Conservation (phyloP, 1,284 basidiomycete genomes). For the Gymnopus androsaceus region DNA sequence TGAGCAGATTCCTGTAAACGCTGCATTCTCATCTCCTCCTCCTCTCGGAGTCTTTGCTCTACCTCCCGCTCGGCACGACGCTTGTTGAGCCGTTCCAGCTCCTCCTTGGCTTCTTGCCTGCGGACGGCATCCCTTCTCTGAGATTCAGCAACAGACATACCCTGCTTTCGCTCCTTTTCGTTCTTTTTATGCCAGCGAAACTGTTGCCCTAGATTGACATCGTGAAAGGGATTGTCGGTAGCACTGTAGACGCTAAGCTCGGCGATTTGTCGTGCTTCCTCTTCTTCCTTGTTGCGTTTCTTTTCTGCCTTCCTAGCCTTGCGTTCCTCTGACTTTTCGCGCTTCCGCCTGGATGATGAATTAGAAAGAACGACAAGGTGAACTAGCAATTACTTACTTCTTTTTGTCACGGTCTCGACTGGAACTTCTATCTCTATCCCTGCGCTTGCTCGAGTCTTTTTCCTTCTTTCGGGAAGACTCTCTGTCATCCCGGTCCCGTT, state of each 20-base stretch:
- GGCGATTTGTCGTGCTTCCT: conserved; percentile 84
- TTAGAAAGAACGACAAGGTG: conserved; percentile 11
- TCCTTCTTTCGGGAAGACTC: conserved; percentile 14
- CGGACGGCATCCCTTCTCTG: conserved; percentile 80
- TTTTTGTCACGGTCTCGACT: conserved; percentile 48
- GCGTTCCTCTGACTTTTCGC: conserved; percentile 79
- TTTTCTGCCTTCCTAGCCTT: conserved; percentile 81
- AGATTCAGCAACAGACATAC: conserved; percentile 80
- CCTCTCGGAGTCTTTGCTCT: conserved; percentile 85
- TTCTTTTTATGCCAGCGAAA: conserved; percentile 99
- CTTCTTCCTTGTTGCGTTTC: conserved; percentile 79
- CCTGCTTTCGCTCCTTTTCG: conserved; percentile 92
- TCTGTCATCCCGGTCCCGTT: conserved; percentile 36
- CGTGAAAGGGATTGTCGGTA: conserved; percentile 96
- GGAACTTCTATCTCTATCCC: conserved; percentile 34
- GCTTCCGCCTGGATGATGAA: conserved; percentile 58
- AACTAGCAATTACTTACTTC: conserved; percentile 49
- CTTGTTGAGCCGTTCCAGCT: conserved; percentile 89
- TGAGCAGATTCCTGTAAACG: conserved; percentile 91
- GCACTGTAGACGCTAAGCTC: conserved; percentile 93
- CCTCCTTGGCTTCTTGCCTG: conserved; percentile 90
- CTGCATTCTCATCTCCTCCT: conserved; percentile 89
- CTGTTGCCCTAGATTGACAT: conserved; percentile 91
- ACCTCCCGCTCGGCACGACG: conserved; percentile 91
- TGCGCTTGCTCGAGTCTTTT: conserved; percentile 26